Evolutionary conservation across 257 asterid species (phyloP), one percentile per base, ranked within the genome.

Genomic region (Solanum pimpinellifolium): DNA sequence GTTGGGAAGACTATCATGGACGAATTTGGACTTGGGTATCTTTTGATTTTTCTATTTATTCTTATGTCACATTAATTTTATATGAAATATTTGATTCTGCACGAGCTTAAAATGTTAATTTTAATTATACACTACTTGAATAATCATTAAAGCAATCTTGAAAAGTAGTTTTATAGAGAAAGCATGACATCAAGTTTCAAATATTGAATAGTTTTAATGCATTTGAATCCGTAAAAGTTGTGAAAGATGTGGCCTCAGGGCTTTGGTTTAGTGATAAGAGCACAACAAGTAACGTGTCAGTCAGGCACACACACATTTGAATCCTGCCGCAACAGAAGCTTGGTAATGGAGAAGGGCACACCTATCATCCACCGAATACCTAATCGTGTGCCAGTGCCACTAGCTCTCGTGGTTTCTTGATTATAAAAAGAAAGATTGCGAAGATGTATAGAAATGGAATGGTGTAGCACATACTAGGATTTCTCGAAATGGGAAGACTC

Each of bases 1-100:
- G 89, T 89, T 90, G 99, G 99, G 68, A 96, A 92, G 96, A 93
- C 98, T 8, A 93, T 93, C 90, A 95, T 97, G 96, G 98, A 91
- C 88, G 98, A 96, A 91, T 93, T 97, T 90, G 99, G 98, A 83
- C 90, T 91, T 86, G 99, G 99, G 99, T 97, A 94, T 85, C 44
- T 35, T 29, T 81, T 80, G 56, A 9, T 39, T 65, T 41, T 27
- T 42, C 52, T 84, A 39, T 59, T 12, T 60, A 9, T 20, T 83
- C 86, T 85, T 78, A 62, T n/a, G 21, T 70, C 60, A 81, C 80
- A 46, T 29, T 70, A 21, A 65, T 69, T 83, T 62, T 15, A 69
- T 59, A n/a, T 23, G 69, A 29, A 4, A 29, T 68, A 18, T 29
- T 85, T 70, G 49, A 44, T 80, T 80, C 20, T 52, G 31, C 15